These are phyloP conservation scores for Physcomitrellopsis africana DNA, from an alignment of 225 moss, liverwort and hornwort species.

Conservation along the genomic window DNA sequence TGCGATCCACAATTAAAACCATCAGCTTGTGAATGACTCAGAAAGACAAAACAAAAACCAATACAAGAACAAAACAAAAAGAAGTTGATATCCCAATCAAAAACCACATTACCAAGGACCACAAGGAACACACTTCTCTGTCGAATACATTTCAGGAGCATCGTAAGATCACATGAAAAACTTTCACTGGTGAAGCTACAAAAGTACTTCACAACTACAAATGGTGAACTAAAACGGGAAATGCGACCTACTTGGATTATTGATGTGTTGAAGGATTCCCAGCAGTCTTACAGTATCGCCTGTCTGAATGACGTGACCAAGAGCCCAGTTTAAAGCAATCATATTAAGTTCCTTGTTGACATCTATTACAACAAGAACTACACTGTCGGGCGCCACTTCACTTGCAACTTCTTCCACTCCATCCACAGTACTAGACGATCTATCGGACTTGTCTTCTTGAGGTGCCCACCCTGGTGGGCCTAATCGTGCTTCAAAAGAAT, in stretches of 20 bases:
- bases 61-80: background rate
- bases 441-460: constrained; percentile 26
- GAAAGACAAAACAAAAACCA: too few relatives aligned
- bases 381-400: constrained; percentile 24
- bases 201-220: background rate
- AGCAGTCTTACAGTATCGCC: constrained; percentile 52
- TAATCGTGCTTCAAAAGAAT: constrained; percentile 43
- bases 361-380: constrained; percentile 58
- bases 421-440: constrained; percentile 29
- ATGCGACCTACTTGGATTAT: constrained; percentile 50
- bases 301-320: constrained; percentile 41
- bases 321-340: constrained; percentile 52
- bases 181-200: background rate
- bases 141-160: background rate
- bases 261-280: constrained; percentile 50
- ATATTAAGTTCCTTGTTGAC: constrained; percentile 46
- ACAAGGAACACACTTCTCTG: background rate
- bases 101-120: background rate
- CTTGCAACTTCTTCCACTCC: constrained; percentile 39
- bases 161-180: background rate
- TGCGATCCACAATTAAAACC: background rate
- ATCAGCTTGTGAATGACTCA: too few relatives aligned
- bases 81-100: background rate
- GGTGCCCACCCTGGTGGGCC: constrained; percentile 12
- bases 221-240: background rate